These are phyloP conservation scores for Chloranthus sessilifolius DNA, from an alignment of 164 flowering plant species.

Conservation along the genomic window DNA sequence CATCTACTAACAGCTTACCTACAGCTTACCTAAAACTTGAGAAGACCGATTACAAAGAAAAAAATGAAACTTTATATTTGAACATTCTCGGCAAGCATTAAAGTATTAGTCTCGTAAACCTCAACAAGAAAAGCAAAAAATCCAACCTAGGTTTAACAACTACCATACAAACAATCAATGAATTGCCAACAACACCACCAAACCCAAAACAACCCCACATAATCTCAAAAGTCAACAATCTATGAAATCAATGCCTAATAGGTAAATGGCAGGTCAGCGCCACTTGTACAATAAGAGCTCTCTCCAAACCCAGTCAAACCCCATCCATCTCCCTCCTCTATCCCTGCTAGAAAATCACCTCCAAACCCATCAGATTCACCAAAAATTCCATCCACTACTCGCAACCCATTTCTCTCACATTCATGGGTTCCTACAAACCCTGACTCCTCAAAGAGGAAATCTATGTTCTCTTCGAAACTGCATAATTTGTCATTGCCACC, in stretches of 20 bases:
- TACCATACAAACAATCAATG: no score
- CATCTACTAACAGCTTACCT: no score
- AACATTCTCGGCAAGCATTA: no score
- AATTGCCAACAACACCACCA: slow-evolving; percentile 8
- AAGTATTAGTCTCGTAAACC: no score
- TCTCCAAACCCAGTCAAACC: slow-evolving; percentile 11
- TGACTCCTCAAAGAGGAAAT: slow-evolving; percentile 30
- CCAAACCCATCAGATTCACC: slow-evolving; percentile 7
- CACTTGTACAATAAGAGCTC: slow-evolving; percentile 9
- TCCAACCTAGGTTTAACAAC: no score
- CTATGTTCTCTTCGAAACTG: slow-evolving; percentile 54
- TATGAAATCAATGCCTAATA: slow-evolving; percentile 11
- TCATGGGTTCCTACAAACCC: neutral
- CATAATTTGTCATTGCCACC: slow-evolving; percentile 26
- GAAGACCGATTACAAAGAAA: no score
- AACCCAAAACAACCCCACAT: slow-evolving; percentile 8
- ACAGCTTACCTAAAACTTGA: no score
- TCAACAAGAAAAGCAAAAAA: no score
- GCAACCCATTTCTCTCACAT: slow-evolving; percentile 5
- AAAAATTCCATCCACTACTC: slow-evolving; percentile 8
- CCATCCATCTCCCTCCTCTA: slow-evolving; percentile 6
- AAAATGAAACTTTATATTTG: no score
- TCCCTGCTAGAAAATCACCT: slow-evolving; percentile 5
- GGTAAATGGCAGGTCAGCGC: slow-evolving; percentile 10
- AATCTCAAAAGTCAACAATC: slow-evolving; percentile 10